Evolutionary conservation across 108 stramenopile genomes (phyloP), one percentile per base, ranked within the genome.

Genomic region (Nitzschia sp.): DNA sequence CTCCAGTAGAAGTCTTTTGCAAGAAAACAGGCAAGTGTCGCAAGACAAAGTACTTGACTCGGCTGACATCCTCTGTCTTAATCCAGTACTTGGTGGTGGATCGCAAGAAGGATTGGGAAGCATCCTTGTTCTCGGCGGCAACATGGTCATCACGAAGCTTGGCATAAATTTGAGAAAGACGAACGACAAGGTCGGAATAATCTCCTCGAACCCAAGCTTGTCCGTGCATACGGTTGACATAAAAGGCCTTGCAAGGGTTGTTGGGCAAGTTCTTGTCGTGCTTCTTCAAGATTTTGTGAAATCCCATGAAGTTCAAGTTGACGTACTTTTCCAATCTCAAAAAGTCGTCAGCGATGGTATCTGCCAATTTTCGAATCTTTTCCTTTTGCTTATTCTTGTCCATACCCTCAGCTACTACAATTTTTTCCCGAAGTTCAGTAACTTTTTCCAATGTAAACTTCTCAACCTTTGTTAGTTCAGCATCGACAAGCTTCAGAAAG

Each of bases 51-150:
- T 95, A 94, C 75, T 98, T 98, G 58, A 98, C 95, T 50, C 86
- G 83, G 11, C 84, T 82, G 7, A 98, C 89, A 69, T 98, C 95
- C 69, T 96, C 96, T 50, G 92, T 95, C 69, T 91, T 94, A 26
- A 98, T 89, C 98, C 98, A 98, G 79, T 97, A 98, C 83, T 98
- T 98, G 67, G 91, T 92, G 20, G 97, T 98, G 41, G 76, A 79
- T 57, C 97, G 78, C 40, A 90, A 73, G 56, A 98, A 98, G 64
- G 82, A 83, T 72, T 97, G 95, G 19, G 72, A 69, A 24, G 73
- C 86, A 65, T 83, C 80, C 24, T 82, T 83, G 21, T 84, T 84
- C 57, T 88, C 92, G 66, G 89, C 80, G 6, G 89, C 93, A 19
- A 77, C 82, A 46, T 86, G 76, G 78, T 96, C 95, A 46, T 92